These are phyloP conservation scores for Rhodosporidiobolus sp. DNA, from an alignment of 768 basidiomycete species.

Conservation along the genomic window DNA sequence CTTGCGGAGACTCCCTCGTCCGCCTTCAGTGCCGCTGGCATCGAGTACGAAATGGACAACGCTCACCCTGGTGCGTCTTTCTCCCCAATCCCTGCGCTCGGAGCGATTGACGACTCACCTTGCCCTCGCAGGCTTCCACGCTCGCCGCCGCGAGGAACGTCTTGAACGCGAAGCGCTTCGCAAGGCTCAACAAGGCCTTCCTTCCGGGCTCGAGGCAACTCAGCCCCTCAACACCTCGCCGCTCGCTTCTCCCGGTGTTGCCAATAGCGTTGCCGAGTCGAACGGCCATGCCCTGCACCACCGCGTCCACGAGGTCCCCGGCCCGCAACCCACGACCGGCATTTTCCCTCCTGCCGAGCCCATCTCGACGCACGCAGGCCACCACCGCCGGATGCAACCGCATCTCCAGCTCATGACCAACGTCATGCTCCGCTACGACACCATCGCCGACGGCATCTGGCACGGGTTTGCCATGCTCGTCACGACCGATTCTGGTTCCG, in stretches of 20 bases:
- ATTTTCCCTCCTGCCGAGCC: conserved; percentile 12
- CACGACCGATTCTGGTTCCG: conserved; percentile 73
- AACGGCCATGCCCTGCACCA: not conserved
- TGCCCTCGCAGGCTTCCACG: conserved; percentile 36
- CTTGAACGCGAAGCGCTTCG: conserved; percentile 49
- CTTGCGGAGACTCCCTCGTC: no score
- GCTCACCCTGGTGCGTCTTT: no score
- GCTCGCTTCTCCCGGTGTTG: not conserved
- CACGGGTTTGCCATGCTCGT: conserved; percentile 84
- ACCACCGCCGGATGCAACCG: conserved; percentile 32
- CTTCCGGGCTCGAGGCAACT: conserved; percentile 53
- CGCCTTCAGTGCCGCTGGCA: no score
- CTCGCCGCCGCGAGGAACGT: conserved; percentile 34
- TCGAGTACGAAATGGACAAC: no score
- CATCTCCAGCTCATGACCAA: conserved; percentile 34
- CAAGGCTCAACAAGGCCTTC: conserved; percentile 57
- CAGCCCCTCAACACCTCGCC: conserved; percentile 20
- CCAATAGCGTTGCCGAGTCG: not conserved
- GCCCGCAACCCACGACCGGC: conserved; percentile 9
- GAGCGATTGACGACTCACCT: not conserved
- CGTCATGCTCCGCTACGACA: conserved; percentile 56
- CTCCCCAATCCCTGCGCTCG: no score
- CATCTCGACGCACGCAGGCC: conserved; percentile 1
- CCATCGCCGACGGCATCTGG: conserved; percentile 73
- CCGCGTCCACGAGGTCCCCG: conserved; percentile 20